phyloP scores from a whole-genome alignment of 2,329 filamentous ascomycete genomes.

The Nectriaceae sp. region DNA sequence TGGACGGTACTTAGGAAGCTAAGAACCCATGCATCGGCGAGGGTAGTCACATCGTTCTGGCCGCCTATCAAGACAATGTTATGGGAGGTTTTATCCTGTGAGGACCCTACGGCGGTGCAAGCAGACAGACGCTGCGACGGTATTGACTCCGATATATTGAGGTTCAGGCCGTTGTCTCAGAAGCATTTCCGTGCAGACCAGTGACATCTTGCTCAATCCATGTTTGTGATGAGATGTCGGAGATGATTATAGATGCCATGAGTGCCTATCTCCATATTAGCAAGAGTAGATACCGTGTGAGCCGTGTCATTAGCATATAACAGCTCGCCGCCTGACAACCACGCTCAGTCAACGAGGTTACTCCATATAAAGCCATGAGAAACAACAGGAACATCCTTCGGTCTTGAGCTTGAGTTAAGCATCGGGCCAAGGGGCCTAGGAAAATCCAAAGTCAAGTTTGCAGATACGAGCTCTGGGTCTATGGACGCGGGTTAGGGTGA shows the following conservation, averaged over 20 bases:
- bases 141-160: not conserved
- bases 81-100: not conserved
- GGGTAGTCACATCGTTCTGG: not conserved
- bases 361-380: not conserved
- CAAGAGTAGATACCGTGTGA: not conserved
- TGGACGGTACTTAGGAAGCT: not conserved
- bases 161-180: not conserved
- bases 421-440: not conserved
- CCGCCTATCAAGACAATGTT: not conserved
- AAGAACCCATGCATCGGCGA: not conserved
- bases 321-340: not conserved
- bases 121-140: not conserved
- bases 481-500: too few species aligned
- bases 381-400: not conserved
- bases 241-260: not conserved
- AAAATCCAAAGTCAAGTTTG: not conserved
- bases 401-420: not conserved
- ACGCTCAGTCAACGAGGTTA: not conserved
- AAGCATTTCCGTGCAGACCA: not conserved
- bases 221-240: not conserved
- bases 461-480: not conserved
- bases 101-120: not conserved
- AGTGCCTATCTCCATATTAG: not conserved
- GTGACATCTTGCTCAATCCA: not conserved
- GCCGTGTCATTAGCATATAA: not conserved